phyloP scores from a whole-genome alignment of 306 rosid genomes.

The Vigna trinervia region DNA sequence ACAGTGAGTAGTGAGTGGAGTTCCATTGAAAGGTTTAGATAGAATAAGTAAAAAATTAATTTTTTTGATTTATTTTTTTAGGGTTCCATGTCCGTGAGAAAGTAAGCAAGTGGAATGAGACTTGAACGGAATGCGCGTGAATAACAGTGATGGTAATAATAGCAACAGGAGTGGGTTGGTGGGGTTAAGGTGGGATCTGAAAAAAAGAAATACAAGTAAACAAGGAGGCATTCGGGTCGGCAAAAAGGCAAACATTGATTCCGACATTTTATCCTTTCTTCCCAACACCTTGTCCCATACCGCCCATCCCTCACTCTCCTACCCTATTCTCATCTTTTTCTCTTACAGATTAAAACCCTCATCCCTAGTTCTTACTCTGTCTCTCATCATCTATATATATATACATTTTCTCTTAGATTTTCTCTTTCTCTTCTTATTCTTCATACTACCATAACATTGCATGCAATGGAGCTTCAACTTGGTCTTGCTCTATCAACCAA shows the following conservation, averaged over 20 bases:
- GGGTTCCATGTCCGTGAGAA: background rate
- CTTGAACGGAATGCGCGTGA: constrained; percentile 27
- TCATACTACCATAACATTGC: background rate
- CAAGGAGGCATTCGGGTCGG: constrained; percentile 57
- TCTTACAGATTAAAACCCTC: background rate
- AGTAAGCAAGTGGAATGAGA: background rate
- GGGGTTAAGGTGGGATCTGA: background rate
- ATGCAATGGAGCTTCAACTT: constrained; percentile 76
- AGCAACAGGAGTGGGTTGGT: background rate
- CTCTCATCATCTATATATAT: background rate
- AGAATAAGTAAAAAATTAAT: background rate
- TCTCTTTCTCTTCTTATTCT: background rate
- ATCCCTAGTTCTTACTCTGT: constrained; percentile 16
- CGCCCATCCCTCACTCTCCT: constrained; percentile 31
- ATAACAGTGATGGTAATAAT: too few relatives aligned
- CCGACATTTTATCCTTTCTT: constrained; percentile 53
- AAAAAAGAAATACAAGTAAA: constrained; percentile 28
- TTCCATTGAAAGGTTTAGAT: background rate
- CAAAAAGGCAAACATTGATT: constrained; percentile 59
- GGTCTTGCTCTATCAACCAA: constrained; percentile 65
- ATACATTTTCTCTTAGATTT: too few relatives aligned
- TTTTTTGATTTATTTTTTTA: background rate
- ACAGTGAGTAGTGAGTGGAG: background rate
- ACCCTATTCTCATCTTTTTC: background rate
- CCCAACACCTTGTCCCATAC: constrained; percentile 64